phyloP scores from a whole-genome alignment of 2,329 filamentous ascomycete species.

The Penicillium concentricum region DNA sequence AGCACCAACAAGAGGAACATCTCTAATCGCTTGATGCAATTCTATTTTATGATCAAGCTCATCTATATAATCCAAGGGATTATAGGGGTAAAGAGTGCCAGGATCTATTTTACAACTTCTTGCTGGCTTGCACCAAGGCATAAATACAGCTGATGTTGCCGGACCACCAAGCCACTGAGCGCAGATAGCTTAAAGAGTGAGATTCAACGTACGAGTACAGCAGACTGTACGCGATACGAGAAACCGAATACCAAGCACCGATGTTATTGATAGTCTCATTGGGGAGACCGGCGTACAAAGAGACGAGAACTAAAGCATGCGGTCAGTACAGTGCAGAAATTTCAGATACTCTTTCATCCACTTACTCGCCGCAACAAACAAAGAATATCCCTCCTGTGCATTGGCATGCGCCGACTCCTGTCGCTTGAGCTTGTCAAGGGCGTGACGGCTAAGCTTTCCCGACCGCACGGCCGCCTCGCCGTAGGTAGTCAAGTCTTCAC shows the following conservation, averaged over 20 bases:
- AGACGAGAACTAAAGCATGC: slow-evolving; percentile 30
- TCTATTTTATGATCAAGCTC: not conserved
- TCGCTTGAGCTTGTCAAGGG: slow-evolving; percentile 38
- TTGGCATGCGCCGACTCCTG: slow-evolving; percentile 38
- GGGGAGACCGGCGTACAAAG: slow-evolving; percentile 36
- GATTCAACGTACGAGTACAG: slow-evolving; percentile 37
- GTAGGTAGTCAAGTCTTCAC: slow-evolving; percentile 39
- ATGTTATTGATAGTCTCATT: slow-evolving; percentile 37
- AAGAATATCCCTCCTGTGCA: slow-evolving; percentile 36
- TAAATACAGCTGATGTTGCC: slow-evolving; percentile 41
- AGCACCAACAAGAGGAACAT: too few relatives aligned
- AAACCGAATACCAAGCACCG: slow-evolving; percentile 38
- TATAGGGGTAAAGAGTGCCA: too few relatives aligned
- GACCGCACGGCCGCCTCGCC: slow-evolving; percentile 37
- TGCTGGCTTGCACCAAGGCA: slow-evolving; percentile 37
- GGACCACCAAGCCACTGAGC: slow-evolving; percentile 41
- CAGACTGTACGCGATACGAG: slow-evolving; percentile 34
- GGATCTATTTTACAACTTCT: slow-evolving; percentile 20
- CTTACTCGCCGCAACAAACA: slow-evolving; percentile 39
- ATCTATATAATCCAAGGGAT: too few relatives aligned
- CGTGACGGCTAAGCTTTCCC: slow-evolving; percentile 36
- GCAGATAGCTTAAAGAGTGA: slow-evolving; percentile 29
- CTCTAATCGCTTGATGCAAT: not conserved
- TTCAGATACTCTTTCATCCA: not conserved
- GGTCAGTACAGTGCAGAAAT: not conserved